Evolutionary conservation across 2,329 filamentous ascomycete species (phyloP).

Genomic region (Chaetomiaceae sp.): DNA sequence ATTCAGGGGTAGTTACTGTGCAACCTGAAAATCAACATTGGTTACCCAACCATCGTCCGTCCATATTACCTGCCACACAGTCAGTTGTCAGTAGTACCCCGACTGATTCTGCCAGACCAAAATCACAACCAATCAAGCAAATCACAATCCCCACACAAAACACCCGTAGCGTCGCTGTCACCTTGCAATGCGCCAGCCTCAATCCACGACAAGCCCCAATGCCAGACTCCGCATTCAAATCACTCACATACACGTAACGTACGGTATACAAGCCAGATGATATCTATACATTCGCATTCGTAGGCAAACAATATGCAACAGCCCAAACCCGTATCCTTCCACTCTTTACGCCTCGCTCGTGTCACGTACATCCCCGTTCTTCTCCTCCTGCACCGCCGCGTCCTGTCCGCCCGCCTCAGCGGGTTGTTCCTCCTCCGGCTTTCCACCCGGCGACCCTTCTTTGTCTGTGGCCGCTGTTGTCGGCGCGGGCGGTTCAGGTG

Average conservation of each 20-base stretch:
- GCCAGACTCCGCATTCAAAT: background rate
- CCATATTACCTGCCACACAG: too few relatives aligned
- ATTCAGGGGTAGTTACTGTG: too few relatives aligned
- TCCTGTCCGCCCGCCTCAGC: background rate
- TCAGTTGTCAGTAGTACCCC: too few relatives aligned
- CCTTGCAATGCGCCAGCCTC: too few relatives aligned
- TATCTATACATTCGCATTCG: conserved; percentile 1
- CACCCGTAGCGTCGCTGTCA: too few relatives aligned
- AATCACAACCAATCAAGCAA: too few relatives aligned
- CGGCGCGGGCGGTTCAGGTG: background rate
- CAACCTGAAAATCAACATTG: too few relatives aligned
- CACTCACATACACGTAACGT: background rate
- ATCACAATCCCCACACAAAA: too few relatives aligned
- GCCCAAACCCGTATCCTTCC: background rate
- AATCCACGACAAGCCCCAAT: too few relatives aligned
- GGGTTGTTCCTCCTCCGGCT: background rate
- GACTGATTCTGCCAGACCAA: too few relatives aligned
- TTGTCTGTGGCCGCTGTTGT: background rate
- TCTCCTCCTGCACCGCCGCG: background rate
- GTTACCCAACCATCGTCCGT: too few relatives aligned
- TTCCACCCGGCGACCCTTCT: background rate
- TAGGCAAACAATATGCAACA: background rate
- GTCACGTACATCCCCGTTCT: background rate
- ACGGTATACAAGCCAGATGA: background rate
- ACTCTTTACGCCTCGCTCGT: conserved; percentile 10